Base-by-base conservation (phyloP, 1,139 yeast species). In the Hyphopichia pseudoburtonii region DNA sequence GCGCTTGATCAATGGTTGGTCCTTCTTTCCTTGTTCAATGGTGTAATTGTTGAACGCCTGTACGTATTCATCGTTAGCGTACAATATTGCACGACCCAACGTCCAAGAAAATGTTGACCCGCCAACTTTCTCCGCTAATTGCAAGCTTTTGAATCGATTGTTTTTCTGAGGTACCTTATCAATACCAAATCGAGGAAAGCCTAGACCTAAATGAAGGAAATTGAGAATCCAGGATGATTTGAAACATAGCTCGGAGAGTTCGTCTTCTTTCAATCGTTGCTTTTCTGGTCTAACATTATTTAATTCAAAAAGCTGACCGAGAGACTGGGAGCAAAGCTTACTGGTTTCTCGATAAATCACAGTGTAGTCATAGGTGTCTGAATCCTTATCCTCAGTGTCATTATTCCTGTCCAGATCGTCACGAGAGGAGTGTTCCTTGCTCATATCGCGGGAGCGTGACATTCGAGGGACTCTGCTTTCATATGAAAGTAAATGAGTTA, bases 101-200 rank as follows among this genome's bases (percentile, higher is more conserved):
- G 95, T 86, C 96, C 96, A 87, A 1, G 92, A 78, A 43, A 85
- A 82, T 28, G 82, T 79, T 1, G 77, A 66, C 0, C 86, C 88
- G 29, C 78, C 78, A 34, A 86, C 64, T 37, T 73, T 68, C 43
- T 83, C 86, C 15, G 82, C 80, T 16, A 85, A 67, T 41, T 76
- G 78, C 40, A 86, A 71, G 0, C 85, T 70, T 37, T 76, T 67
- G 53, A 61, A 67, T 28, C 53, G 52, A 11, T 51, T 55, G 30
- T 51, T 53, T 33, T 53, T 54, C 33, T 50, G 51, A 12, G 50
- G 48, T 4, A 45, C 44, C 17, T 60, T 59, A 44, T 73, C 79
- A 17, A 72, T 66, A 0, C 76, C 80, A 48, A 69, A 70, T 32
- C 80, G 57, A 2, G 92, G 88, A 51, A 87, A 76, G 1, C 86